Evolutionary conservation across 352 stramenopile species (phyloP), one percentile per base, ranked within the genome.

Genomic region (Aphanomyces euteiches): DNA sequence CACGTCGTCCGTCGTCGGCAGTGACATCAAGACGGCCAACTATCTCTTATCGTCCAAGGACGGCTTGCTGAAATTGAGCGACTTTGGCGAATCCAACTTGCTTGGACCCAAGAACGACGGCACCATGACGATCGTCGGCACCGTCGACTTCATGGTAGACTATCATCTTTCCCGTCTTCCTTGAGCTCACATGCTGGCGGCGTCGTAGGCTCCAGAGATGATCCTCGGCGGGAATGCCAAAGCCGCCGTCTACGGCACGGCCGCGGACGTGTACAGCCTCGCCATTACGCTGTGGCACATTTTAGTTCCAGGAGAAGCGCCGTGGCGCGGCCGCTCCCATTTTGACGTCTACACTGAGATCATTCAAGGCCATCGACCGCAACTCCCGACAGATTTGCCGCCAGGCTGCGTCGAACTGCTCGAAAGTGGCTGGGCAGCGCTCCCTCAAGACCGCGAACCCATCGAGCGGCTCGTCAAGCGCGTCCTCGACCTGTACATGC

Each of bases 251-350:
- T 94, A 94, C 37, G 87, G 78, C 68, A 90, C 87, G 0, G 85
- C 81, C 4, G 85, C 91, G 1, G 87, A 94, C 59, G 85, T 92
- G 28, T 94, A 94, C 76, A 93, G 85, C 66, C 69, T 94, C 7
- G 92, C 92, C 83, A 92, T 94, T 67, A 94, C 87, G 57, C 71
- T 94, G 8, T 94, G 87, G 87, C 84, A 94, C 73, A 94, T 94
- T 71, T 84, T 94, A 78, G 84, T 93, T 39, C 87, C 87, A 1
- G 79, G 78, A 39, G 81, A 79, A 0, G 92, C 81, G 73, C 87
- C 87, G 8, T 95, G 87, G 87, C 81, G 85, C 47, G 72, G 74
- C 68, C 86, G 84, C 43, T 84, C 85, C 7, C 87, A 95, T 48
- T 73, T 95, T 12, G 78, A 95, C 73, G 87, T 95, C 40, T 95